A percentile compares a stretch with the other conserved stretches of the same genome.
These are phyloP conservation scores for Brassica incana DNA, from an alignment of 345 rosid genomes.

Conservation along the genomic window DNA sequence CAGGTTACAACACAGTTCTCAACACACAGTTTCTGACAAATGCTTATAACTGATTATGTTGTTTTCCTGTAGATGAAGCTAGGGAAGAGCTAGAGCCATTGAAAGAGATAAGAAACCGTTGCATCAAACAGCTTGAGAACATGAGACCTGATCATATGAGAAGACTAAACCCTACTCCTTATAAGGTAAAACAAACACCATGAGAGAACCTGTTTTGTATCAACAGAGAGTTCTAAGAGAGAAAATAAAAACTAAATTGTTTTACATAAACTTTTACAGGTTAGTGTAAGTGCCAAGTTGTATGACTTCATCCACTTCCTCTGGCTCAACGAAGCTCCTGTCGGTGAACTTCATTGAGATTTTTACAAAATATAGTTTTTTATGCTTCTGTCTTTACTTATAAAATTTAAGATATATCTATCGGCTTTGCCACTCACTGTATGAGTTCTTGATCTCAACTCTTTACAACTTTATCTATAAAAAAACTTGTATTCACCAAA, in stretches of 20 bases:
- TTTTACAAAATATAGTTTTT: neutral
- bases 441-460: neutral
- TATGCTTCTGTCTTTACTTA: neutral
- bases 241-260: neutral
- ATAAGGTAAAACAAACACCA: conserved; percentile 53
- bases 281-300: conserved; percentile 79
- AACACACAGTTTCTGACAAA: too few relatives aligned
- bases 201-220: neutral
- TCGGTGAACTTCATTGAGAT: conserved; percentile 73
- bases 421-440: conserved; percentile 10
- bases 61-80: conserved; percentile 42
- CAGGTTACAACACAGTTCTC: conserved; percentile 51
- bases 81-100: conserved; percentile 74
- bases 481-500: neutral
- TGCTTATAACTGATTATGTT: conserved; percentile 12
- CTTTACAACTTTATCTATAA: conserved; percentile 6
- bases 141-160: conserved; percentile 97
- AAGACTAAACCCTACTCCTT: conserved; percentile 90
- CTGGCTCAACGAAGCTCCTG: conserved; percentile 99
- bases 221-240: neutral
- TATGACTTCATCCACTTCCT: conserved; percentile 92
- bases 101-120: conserved; percentile 64
- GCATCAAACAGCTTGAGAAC: conserved; percentile 80
- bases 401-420: neutral
- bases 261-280: conserved; percentile 46